Conservation (phyloP, 1,284 basidiomycete species). For the Melampsora americana region DNA sequence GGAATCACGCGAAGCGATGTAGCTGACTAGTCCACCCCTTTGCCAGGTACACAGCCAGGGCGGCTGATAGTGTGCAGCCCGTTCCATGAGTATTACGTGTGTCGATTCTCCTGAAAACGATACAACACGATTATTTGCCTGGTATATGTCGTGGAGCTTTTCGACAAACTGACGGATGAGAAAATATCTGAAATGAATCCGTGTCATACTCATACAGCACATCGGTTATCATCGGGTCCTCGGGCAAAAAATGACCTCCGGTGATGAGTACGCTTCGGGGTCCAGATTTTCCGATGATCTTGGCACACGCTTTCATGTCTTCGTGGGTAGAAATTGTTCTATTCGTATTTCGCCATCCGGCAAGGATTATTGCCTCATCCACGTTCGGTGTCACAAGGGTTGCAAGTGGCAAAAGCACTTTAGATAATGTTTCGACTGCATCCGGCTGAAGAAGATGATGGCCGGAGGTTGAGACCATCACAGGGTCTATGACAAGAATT, state of each 20-base stretch:
- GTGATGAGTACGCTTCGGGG: slow-evolving; percentile 72
- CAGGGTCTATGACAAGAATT: slow-evolving; percentile 76
- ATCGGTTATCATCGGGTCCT: slow-evolving; percentile 55
- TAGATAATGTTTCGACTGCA: slow-evolving; percentile 65
- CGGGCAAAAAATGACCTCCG: slow-evolving; percentile 71
- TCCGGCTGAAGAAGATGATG: slow-evolving; percentile 70
- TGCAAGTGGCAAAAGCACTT: slow-evolving; percentile 69
- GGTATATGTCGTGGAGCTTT: not conserved
- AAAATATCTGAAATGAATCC: slow-evolving; percentile 55
- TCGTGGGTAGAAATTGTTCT: slow-evolving; percentile 59
- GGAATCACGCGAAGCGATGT: not conserved
- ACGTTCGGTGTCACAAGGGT: slow-evolving; percentile 82
- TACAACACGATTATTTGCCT: slow-evolving; percentile 43
- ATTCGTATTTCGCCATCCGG: slow-evolving; percentile 53
- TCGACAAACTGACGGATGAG: slow-evolving; percentile 29
- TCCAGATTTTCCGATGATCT: slow-evolving; percentile 60
- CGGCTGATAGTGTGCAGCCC: slow-evolving; percentile 84
- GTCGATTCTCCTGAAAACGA: slow-evolving; percentile 51
- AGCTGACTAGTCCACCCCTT: slow-evolving; percentile 60
- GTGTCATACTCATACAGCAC: slow-evolving; percentile 55
- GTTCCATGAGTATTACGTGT: slow-evolving; percentile 83
- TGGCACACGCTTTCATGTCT: slow-evolving; percentile 67
- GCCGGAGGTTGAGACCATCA: slow-evolving; percentile 88
- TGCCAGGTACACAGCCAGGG: slow-evolving; percentile 69
- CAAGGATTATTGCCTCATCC: slow-evolving; percentile 71